Evolutionary conservation across 1,139 yeast species (phyloP), one percentile per base, ranked within the genome.

Genomic region (Lodderomyces metapsilosis): DNA sequence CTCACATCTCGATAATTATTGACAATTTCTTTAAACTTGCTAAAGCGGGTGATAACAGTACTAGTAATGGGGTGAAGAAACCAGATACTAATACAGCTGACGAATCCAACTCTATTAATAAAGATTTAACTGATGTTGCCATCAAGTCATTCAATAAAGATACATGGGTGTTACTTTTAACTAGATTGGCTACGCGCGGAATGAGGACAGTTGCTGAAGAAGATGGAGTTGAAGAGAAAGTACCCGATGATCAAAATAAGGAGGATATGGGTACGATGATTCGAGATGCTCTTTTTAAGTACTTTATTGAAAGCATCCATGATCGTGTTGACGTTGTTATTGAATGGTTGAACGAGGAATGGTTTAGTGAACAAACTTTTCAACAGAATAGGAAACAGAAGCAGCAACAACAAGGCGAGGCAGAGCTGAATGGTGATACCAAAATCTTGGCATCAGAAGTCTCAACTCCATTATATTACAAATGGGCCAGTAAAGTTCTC

Each of bases 281-380:
- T 12, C 71, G 97, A 49, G 79, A 76, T 12, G 78, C 88, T 11
- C 66, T 94, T 8, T 83, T 85, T 49, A 81, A 80, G 32, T 86
- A 84, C 58, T 84, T 88, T 44, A 71, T 88, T 54, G 83, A 77
- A 15, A 87, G 85, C 54, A 84, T 91, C 50, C 84, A 86, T 45
- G 73, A 71, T 10, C 69, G 92, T 33, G 74, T 91, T 12, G 95
- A 88, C 47, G 66, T 84, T 31, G 80, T 88, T n/a, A 80, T 91
- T 30, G 89, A 86, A 47, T 94, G 99, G 99, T 68, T 94, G 41
- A 91, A 87, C 54, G 98, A 92, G 61, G 98, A 94, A 61, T 94
- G 97, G 95, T 91, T 82, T 59, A 76, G 82, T 36, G 95, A 85
- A 50, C 66, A 65, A 48, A 79, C 78, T 1, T 64, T 63, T 42